phyloP scores from a whole-genome alignment of 352 stramenopile genomes.

The Elongisporangium undulatum region DNA sequence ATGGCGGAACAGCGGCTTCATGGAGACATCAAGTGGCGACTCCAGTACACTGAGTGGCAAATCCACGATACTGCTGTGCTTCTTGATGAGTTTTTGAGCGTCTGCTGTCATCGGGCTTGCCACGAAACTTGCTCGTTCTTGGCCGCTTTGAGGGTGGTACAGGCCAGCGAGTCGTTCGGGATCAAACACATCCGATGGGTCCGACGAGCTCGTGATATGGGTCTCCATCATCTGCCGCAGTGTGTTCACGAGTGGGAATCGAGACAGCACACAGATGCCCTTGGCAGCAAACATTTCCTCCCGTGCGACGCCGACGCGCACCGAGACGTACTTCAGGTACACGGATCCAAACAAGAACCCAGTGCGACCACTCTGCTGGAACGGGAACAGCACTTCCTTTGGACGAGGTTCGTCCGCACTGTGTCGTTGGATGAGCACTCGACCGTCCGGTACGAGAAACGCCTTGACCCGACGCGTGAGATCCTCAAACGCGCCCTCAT shows the following conservation, averaged over 20 bases:
- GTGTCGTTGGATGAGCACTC: constrained; percentile 36
- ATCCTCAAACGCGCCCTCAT: constrained; percentile 42
- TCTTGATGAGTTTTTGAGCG: constrained; percentile 19
- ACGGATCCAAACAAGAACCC: constrained; percentile 75
- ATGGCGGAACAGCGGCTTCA: constrained; percentile 61
- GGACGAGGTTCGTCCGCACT: constrained; percentile 26
- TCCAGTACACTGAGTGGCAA: constrained; percentile 35
- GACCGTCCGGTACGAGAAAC: constrained; percentile 68
- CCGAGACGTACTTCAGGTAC: constrained; percentile 66
- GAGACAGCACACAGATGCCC: constrained; percentile 65
- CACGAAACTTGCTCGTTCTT: constrained; percentile 8
- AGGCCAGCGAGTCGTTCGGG: constrained; percentile 39
- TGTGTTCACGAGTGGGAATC: constrained; percentile 53
- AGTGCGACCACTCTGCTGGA: constrained; percentile 70
- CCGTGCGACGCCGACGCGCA: constrained; percentile 37
- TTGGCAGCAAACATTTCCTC: constrained; percentile 55
- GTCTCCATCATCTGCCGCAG: constrained; percentile 52
- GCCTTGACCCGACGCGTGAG: constrained; percentile 54
- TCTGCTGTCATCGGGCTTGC: constrained; percentile 8
- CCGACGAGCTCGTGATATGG: constrained; percentile 30
- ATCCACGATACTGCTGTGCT: constrained; percentile 40
- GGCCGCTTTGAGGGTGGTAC: constrained; percentile 19
- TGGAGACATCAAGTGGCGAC: constrained; percentile 57
- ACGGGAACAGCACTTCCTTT: constrained; percentile 59
- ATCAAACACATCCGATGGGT: constrained; percentile 38